Evolutionary conservation across 139 green algal genomes (phyloP), one percentile per base, ranked within the genome.

Genomic region (Volvox africanus): DNA sequence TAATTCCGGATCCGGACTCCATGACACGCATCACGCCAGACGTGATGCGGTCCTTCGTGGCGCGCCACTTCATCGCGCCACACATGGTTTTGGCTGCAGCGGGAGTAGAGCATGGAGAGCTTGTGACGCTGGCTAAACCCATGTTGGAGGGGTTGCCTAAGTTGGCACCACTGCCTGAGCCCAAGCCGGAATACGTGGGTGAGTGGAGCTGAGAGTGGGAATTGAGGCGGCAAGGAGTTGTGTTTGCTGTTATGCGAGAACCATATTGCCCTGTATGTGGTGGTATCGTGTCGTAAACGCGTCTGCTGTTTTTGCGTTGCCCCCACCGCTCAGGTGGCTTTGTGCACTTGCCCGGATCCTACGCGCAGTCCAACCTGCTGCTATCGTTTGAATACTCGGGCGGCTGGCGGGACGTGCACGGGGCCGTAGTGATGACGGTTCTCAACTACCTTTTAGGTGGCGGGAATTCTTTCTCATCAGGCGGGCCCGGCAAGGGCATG

Each of bases 401-500:
- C 33, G 98, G 98, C 20, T 99, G 98, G 98, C 88, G 94, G 12
- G 97, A 99, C 88, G 93, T 99, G 21, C 96, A 99, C 93, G 95
- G 90, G 0, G 90, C 88, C 26, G 93, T 98, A 28, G 95, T 95
- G 13, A 96, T 97, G 90, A 98, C 97, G 9, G 80, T 99, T 73
- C 94, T 99, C 61, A 97, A 97, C 89, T 98, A 97, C 88, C 94
- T 99, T 83, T 91, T 99, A 91, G 98, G 98, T 12, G 98, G 98
- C 30, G 98, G 98, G 89, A 97, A 96, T 83, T 98, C 96, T 62
- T 99, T 99, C 94, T 98, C 95, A 20, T 93, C 96, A 36, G 79
- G 94, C 26, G 97, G 97, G 37, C 97, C 98, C 26, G 98, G 98
- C 92, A 99, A 99, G 94, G 98, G 98, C 93, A 99, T 99, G 98